phyloP scores from a whole-genome alignment of 2,329 filamentous ascomycete species.

The Aspergillus sp. region DNA sequence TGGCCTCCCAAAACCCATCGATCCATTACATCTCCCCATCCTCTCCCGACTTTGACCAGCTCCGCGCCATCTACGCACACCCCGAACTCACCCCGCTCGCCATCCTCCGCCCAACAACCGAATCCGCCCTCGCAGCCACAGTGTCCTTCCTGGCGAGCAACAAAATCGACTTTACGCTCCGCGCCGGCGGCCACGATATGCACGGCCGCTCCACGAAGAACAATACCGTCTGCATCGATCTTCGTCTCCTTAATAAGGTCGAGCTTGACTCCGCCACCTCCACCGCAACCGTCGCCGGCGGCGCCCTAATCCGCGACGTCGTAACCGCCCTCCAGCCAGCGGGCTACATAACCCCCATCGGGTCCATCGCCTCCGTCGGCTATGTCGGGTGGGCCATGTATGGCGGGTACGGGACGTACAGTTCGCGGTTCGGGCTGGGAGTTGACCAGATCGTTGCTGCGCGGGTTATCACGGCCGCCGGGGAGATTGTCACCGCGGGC shows the following conservation, averaged over 20 bases:
- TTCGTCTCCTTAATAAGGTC: neutral
- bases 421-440: neutral
- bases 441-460: neutral
- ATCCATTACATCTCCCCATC: neutral
- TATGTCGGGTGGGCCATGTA: neutral
- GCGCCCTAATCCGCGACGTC: neutral
- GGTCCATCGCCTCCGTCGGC: neutral
- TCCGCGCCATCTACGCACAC: neutral
- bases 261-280: neutral
- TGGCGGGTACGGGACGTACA: neutral
- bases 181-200: neutral
- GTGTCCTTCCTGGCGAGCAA: neutral
- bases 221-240: neutral
- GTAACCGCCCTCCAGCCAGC: neutral
- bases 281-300: neutral
- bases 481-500: neutral
- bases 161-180: neutral
- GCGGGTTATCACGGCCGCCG: neutral
- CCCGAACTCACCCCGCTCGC: neutral
- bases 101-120: neutral
- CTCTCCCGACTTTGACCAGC: neutral
- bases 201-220: neutral
- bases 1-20: neutral
- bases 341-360: neutral
- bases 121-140: too few species aligned